These are phyloP conservation scores for Botrytis medusae DNA, from an alignment of 2,329 filamentous ascomycete species.

Conservation along the genomic window DNA sequence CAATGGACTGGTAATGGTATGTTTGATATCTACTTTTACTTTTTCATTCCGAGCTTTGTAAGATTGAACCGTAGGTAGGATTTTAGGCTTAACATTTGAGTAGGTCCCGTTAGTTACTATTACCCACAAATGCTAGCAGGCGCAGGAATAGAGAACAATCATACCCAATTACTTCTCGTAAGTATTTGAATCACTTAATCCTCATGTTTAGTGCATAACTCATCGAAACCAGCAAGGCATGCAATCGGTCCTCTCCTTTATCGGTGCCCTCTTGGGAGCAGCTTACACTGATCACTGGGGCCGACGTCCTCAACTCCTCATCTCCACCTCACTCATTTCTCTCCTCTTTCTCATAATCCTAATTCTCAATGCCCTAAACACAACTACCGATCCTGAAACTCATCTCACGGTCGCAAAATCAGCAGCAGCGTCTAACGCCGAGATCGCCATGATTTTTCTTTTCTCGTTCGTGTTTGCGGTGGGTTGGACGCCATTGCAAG, in stretches of 20 bases:
- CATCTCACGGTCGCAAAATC: slow-evolving; percentile 16
- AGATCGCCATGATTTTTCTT: slow-evolving; percentile 53
- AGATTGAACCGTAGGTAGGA: fast-evolving
- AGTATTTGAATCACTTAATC: fast-evolving
- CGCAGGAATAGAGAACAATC: slow-evolving; percentile 40
- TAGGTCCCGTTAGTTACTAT: slow-evolving; percentile 28
- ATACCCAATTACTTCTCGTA: slow-evolving; percentile 42
- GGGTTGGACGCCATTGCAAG: slow-evolving; percentile 52
- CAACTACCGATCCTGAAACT: slow-evolving; percentile 41
- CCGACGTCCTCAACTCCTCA: slow-evolving; percentile 46
- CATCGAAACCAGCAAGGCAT: slow-evolving; percentile 41
- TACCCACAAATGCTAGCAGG: slow-evolving; percentile 32
- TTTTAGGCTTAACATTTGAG: background rate
- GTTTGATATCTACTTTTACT: slow-evolving; percentile 8
- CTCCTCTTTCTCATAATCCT: slow-evolving; percentile 19
- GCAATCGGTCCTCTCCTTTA: slow-evolving; percentile 38
- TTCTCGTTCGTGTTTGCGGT: slow-evolving; percentile 54
- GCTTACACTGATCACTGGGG: slow-evolving; percentile 34
- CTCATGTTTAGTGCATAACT: fast-evolving
- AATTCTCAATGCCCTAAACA: slow-evolving; percentile 48
- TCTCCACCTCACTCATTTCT: slow-evolving; percentile 40
- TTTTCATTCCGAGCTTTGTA: fast-evolving
- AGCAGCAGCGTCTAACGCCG: slow-evolving; percentile 44
- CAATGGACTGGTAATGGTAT: slow-evolving; percentile 41
- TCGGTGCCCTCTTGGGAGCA: slow-evolving; percentile 39